Base-by-base conservation (phyloP, 2,329 filamentous ascomycete genomes). In the Fusarium mexicanum region DNA sequence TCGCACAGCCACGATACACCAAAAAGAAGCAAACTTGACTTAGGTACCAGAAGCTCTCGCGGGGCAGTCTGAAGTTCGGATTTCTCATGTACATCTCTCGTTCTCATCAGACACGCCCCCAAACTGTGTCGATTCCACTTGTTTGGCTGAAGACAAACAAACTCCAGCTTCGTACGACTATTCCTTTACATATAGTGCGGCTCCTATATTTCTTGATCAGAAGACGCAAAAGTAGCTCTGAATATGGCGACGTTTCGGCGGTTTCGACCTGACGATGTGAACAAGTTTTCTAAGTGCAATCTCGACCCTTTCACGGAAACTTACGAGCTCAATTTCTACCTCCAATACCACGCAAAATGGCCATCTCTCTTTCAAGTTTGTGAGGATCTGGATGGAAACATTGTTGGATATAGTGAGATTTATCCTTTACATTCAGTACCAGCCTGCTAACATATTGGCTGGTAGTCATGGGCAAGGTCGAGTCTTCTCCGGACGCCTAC, bases 301-400 rank as follows among this genome's bases (percentile, higher is more conserved):
- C 91, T 99, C 71, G 96, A 99, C 81, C 94, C 94, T 46, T 88
- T 98, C 71, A 98, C 96, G n/a, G 96, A 99, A 85, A 98, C 97
- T 64, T 99, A 98, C 86, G 95, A 97, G 82, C 89, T 98, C 74
- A 90, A 91, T 72, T 99, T 98, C 86, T 99, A 99, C 85, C 90
- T 98, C 68, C 94, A 97, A 79, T 99, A 99, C 84, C 91, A 98
- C 74, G 94, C 95, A 61, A 94, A 94, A 87, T 99, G 96, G 96
- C 96, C 96, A 3, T 92, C 95, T 33, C 89, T 98, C 48, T 98
- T 98, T 85, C 94, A 94, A 80, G 94, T 97, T 22, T 94, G 97
- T 68, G 94, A 98, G 81, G 94, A 96, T 75, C 89, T 90, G 63
- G 88, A 92, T 72, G 95, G 95, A n/a, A 92, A 95, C 72, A 96